These are phyloP conservation scores for Celoporthe dispersa DNA, from an alignment of 2,329 filamentous ascomycete genomes.

Conservation along the genomic window DNA sequence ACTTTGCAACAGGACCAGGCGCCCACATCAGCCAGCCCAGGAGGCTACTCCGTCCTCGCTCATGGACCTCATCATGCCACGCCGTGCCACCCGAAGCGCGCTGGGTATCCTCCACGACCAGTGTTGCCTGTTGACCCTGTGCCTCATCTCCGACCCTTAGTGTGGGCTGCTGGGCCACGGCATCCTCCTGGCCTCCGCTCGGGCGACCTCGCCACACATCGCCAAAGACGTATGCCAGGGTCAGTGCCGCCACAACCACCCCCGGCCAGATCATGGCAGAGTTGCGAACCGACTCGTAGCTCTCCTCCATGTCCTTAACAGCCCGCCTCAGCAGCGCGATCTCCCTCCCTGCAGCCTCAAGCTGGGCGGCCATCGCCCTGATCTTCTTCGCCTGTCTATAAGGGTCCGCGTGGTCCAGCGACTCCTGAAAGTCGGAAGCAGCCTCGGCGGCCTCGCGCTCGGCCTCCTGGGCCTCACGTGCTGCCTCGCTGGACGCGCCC, in stretches of 20 bases:
- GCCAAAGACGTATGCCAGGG: not conserved
- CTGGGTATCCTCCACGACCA: not conserved
- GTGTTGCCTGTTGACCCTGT: not conserved
- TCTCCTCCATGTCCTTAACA: not conserved
- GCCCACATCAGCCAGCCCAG: not conserved
- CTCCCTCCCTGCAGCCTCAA: not conserved
- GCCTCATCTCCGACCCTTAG: not conserved
- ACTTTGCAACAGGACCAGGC: not conserved
- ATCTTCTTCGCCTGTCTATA: not conserved
- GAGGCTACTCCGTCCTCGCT: not conserved
- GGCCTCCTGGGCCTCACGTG: not conserved
- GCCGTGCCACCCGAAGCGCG: not conserved
- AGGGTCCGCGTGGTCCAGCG: not conserved
- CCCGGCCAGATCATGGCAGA: not conserved
- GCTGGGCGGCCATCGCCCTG: not conserved
- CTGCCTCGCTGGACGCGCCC: conserved; percentile 13
- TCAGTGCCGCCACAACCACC: not conserved
- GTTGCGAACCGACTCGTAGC: not conserved
- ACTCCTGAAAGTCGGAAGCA: not conserved
- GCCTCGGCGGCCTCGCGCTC: not conserved
- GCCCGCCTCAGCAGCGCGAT: not conserved
- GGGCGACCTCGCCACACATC: not conserved
- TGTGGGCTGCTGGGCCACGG: not conserved
- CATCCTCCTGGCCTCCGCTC: not conserved
- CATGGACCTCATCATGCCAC: not conserved